Conservation (phyloP, 2,329 filamentous ascomycete species). For the Apiospora koreana region DNA sequence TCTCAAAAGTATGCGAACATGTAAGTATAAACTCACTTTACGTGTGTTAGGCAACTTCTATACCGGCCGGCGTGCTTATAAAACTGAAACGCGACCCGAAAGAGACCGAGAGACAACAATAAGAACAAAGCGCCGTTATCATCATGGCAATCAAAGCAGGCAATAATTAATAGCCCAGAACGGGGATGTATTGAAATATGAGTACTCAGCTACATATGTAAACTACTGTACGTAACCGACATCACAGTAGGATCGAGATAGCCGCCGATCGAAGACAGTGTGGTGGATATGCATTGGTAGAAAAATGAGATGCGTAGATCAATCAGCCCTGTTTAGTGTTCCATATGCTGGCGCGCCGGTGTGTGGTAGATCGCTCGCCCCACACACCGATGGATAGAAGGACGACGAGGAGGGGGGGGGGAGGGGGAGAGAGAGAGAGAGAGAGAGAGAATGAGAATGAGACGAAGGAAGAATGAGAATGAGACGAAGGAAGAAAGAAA, state of each 20-base stretch:
- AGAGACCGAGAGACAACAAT: not conserved
- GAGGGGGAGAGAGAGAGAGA: too few species aligned
- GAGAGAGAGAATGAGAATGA: too few species aligned
- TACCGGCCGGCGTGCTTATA: too few species aligned
- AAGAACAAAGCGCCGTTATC: not conserved
- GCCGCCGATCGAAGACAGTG: not conserved
- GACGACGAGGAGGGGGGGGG: too few species aligned
- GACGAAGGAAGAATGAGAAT: too few species aligned
- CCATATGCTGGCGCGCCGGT: not conserved
- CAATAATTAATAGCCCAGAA: not conserved
- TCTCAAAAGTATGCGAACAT: not conserved
- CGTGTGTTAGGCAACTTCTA: not conserved
- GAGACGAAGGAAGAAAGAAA: too few species aligned
- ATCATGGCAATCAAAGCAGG: too few species aligned
- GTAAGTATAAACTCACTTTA: not conserved
- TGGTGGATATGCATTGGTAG: not conserved
- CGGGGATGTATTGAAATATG: not conserved
- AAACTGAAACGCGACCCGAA: not conserved
- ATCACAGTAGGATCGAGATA: not conserved
- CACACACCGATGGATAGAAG: too few species aligned
- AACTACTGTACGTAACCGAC: not conserved
- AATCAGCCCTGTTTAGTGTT: not conserved
- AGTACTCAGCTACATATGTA: not conserved
- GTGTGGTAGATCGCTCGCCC: too few species aligned
- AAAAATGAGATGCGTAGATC: not conserved